Percentiles rank a stretch among this genome's conserved stretches.
These are phyloP conservation scores for Dryas alaskensis DNA, from an alignment of 306 rosid genomes.

Conservation along the genomic window DNA sequence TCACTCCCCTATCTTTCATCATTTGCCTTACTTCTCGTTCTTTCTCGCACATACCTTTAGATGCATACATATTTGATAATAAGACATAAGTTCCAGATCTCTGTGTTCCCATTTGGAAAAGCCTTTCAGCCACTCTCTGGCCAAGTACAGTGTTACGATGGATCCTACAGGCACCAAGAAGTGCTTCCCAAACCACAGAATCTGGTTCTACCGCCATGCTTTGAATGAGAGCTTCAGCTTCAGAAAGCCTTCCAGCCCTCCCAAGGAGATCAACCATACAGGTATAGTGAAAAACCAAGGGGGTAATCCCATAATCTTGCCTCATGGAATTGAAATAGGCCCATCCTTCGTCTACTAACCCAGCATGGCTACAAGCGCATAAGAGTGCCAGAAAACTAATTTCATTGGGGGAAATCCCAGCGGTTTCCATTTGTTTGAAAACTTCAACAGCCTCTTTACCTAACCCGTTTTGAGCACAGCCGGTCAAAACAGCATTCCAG, in stretches of 20 bases:
- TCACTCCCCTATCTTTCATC: conserved; percentile 20
- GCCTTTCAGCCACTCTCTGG: conserved; percentile 26
- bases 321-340: conserved; percentile 34
- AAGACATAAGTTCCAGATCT: conserved; percentile 27
- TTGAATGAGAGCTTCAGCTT: conserved; percentile 29
- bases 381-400: conserved; percentile 32
- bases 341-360: conserved; percentile 28
- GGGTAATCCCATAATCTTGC: conserved; percentile 27
- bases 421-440: conserved; percentile 31
- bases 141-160: conserved; percentile 28
- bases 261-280: conserved; percentile 40
- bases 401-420: conserved; percentile 23
- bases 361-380: conserved; percentile 38
- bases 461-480: conserved; percentile 32
- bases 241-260: conserved; percentile 28
- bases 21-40: conserved; percentile 19
- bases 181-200: conserved; percentile 32
- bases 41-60: conserved; percentile 23
- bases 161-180: conserved; percentile 35
- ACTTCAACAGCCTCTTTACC: conserved; percentile 27
- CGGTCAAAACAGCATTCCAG: conserved; percentile 41
- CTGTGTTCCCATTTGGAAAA: conserved; percentile 18
- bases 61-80: conserved; percentile 26
- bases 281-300: conserved; percentile 33
- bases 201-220: conserved; percentile 27